Evolutionary conservation across 108 stramenopile species (phyloP).

Genomic region (Phaeodactylum tricornutum): DNA sequence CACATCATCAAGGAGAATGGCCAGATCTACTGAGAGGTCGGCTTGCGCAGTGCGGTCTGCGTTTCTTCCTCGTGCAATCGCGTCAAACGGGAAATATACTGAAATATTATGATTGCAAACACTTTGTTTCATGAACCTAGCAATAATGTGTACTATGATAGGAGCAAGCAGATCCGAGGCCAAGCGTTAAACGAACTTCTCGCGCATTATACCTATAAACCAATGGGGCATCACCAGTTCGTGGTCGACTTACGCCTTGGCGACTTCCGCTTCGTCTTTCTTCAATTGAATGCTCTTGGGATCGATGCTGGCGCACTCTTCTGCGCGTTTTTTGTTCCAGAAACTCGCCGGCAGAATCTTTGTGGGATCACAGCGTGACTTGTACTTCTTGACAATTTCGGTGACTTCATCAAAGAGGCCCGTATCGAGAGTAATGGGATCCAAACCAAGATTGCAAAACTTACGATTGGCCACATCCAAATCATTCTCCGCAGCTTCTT

Average conservation of each 20-base stretch:
- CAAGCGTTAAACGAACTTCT: background rate
- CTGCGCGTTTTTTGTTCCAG: slow-evolving; percentile 92
- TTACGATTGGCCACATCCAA: slow-evolving; percentile 93
- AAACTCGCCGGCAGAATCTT: slow-evolving; percentile 93
- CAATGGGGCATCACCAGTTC: background rate
- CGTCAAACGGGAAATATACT: no score
- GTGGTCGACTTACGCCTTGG: background rate
- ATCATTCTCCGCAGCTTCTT: slow-evolving; percentile 97
- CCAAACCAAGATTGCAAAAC: slow-evolving; percentile 89
- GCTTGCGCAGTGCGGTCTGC: no score
- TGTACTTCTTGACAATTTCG: slow-evolving; percentile 90
- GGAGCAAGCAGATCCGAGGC: no score
- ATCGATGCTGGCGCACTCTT: slow-evolving; percentile 68
- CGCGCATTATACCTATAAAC: background rate
- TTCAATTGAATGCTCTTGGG: slow-evolving; percentile 58
- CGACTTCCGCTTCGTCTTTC: slow-evolving; percentile 7
- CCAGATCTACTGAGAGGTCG: no score
- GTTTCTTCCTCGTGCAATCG: no score
- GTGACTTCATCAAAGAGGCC: slow-evolving; percentile 90
- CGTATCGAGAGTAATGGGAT: slow-evolving; percentile 86
- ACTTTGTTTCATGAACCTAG: no score
- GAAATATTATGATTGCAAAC: no score
- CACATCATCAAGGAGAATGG: no score
- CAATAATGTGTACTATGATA: no score
- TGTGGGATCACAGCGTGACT: slow-evolving; percentile 81